Evolutionary conservation across 1,284 basidiomycete species (phyloP), one percentile per base, ranked within the genome.

Genomic region (Heliocybe sulcata): DNA sequence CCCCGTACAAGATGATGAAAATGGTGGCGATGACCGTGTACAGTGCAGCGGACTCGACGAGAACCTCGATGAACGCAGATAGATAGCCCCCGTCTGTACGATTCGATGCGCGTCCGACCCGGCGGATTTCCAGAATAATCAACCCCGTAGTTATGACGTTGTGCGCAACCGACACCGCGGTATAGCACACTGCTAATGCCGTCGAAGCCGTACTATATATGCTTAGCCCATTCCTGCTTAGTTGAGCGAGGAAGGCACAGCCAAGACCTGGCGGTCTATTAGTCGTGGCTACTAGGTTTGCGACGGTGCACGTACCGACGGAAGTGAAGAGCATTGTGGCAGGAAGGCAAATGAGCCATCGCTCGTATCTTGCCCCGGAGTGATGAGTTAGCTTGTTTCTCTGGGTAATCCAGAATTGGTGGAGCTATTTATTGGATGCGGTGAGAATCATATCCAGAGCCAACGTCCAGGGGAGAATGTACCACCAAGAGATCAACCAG

Each of bases 401-500:
- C n/a, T n/a, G 38, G 4, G 38, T 42, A 4, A 42, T 42, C 38
- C 38, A 42, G n/a, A 42, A 42, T 20, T 42, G 38, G 8, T 42
- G 38, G n/a, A 42, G 38, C 38, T 42, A 16, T 42, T 61, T 63
- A 2, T 70, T 48, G 68, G 69, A 49, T n/a, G 3, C 33, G 6
- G 19, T 19, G 11, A 47, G 12, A 12, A 16, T 23, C 33, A 20
- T 19, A 23, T 38, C 27, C 16, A 20, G 35, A 26, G 26, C 25
- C 4, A 45, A 19, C n/a, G 8, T 19, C 23, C 10, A 0, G 14
- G 11, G 23, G 3, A 8, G 11, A 22, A 42, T 22, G 1, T 54
- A 72, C 71, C 54, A 71, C 45, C 35, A 70, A 55, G 16, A 62
- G 64, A 52, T 72, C 71, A 2, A 64, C 60, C 6, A 66, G 55